Evolutionary conservation across 2,329 filamentous ascomycete genomes (phyloP).

Genomic region (Chaetomiaceae sp.): DNA sequence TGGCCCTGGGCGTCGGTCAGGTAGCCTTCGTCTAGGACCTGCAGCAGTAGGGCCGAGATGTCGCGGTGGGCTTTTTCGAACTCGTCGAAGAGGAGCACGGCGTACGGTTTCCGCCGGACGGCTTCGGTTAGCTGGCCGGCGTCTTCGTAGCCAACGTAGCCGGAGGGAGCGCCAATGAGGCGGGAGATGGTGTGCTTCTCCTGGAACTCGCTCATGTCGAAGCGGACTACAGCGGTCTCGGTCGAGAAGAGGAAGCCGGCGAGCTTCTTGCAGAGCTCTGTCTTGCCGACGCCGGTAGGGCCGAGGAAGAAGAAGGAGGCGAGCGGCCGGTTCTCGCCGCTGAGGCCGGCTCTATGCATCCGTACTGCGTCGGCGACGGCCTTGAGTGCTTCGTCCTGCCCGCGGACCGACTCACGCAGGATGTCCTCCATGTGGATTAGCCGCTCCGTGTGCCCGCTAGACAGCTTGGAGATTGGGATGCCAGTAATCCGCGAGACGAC

Average conservation of each 20-base stretch:
- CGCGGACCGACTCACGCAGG: slow-evolving; percentile 75
- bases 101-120: slow-evolving; percentile 90
- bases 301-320: slow-evolving; percentile 98
- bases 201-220: slow-evolving; percentile 98
- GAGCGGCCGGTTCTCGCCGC: slow-evolving; percentile 83
- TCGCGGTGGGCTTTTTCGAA: slow-evolving; percentile 97
- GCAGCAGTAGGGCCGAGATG: slow-evolving; percentile 84
- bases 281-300: slow-evolving; percentile 95
- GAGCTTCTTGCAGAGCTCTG: slow-evolving; percentile 93
- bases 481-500: slow-evolving; percentile 90
- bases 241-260: slow-evolving; percentile 91
- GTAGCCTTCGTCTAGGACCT: slow-evolving; percentile 94
- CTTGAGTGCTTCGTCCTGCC: slow-evolving; percentile 88
- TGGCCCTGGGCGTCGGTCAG: slow-evolving; percentile 93
- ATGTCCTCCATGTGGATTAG: slow-evolving; percentile 93
- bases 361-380: slow-evolving; percentile 90
- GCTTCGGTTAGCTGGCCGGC: slow-evolving; percentile 95
- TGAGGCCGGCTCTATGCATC: slow-evolving; percentile 87
- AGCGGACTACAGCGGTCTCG: slow-evolving; percentile 82
- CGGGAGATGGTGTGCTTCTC: slow-evolving; percentile 95
- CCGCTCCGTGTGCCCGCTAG: slow-evolving; percentile 90
- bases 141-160: slow-evolving; percentile 95
- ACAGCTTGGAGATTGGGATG: slow-evolving; percentile 88
- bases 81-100: slow-evolving; percentile 91
- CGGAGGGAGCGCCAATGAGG: slow-evolving; percentile 86